Evolutionary conservation across 2,329 filamentous ascomycete genomes (phyloP), one percentile per base, ranked within the genome.

Genomic region (Claviceps africana): DNA sequence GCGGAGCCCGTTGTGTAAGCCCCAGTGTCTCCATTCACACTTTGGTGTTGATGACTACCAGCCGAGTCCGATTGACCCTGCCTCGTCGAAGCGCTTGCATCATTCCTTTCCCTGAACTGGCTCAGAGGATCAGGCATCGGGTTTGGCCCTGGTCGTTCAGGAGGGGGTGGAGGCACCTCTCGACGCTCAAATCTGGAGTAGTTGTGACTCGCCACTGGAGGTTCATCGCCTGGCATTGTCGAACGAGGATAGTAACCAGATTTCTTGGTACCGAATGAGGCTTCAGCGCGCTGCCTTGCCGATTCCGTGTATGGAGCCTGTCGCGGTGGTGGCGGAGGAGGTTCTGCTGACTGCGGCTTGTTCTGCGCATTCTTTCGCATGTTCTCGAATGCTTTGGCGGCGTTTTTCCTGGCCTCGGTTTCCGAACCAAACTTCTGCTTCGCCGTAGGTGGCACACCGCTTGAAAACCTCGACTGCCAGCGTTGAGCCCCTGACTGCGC

Each of bases 201-300:
- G 58, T 76, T 77, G 54, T 67, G 73, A 58, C 64, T 74, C 0
- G 56, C 51, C 5, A 76, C 75, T 0, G 74, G 67, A 4, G 76
- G 74, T 55, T 80, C 78, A 48, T 81, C 78, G 2, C 72, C 75
- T 30, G 65, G 56, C 53, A 65, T 65, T 1, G 74, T 69, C 11
- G 77, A 76, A 37, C 66, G 68, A 46, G 76, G 75, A 45, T 72
- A 68, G 54, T 74, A 79, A 15, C 76, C 76, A 4, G 70, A 58
- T 57, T 71, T 73, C 55, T 71, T 71, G 6, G 63, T 64, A 15
- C 78, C 78, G 60, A 81, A 81, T 0, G 77, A 70, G 17, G 77
- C 77, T 47, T 80, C 70, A 9, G 73, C 71, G 50, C 77, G 75
- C 56, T 78, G 72, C 54, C 69, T 72, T 47, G 78, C 75, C 11